phyloP scores from a whole-genome alignment of 2,329 filamentous ascomycete species.

The Zasmidium citrigriseum region DNA sequence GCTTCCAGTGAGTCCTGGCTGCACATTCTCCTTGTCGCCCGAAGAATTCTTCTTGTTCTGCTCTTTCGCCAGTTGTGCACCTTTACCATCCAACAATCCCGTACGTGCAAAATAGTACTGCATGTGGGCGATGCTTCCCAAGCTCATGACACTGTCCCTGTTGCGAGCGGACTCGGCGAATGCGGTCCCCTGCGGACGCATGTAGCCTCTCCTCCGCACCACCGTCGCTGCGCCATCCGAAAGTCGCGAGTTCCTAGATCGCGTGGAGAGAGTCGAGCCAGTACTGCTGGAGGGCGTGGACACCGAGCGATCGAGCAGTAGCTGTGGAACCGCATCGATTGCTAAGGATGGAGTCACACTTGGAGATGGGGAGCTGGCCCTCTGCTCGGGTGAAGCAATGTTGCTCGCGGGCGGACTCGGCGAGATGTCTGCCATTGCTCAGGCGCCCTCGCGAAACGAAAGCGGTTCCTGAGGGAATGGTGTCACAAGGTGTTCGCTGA shows the following conservation, averaged over 20 bases:
- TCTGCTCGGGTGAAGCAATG: constrained; percentile 33
- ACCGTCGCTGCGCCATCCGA: constrained; percentile 45
- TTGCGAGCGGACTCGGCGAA: constrained; percentile 90
- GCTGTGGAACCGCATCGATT: constrained; percentile 57
- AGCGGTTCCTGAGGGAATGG: not conserved
- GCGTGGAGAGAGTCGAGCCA: constrained; percentile 47
- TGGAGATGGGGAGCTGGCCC: constrained; percentile 65
- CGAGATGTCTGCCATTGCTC: constrained; percentile 21
- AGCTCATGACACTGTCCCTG: constrained; percentile 90
- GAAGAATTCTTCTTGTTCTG: constrained; percentile 49
- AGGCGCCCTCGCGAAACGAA: not conserved
- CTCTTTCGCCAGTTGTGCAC: constrained; percentile 77
- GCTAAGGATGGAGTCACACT: constrained; percentile 64
- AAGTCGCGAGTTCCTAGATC: constrained; percentile 54
- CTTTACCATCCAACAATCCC: constrained; percentile 89
- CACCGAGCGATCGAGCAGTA: constrained; percentile 62
- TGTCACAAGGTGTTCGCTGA: not conserved
- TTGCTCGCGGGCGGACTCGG: constrained; percentile 29
- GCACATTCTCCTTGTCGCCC: constrained; percentile 33
- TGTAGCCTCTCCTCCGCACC: constrained; percentile 72
- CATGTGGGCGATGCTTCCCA: constrained; percentile 94
- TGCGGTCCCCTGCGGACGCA: constrained; percentile 81
- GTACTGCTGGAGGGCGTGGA: constrained; percentile 61
- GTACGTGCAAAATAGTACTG: constrained; percentile 98
- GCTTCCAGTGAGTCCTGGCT: constrained; percentile 26